Base-by-base conservation (phyloP, 176 grass and related monocot genomes). In the Triticum urartu region DNA sequence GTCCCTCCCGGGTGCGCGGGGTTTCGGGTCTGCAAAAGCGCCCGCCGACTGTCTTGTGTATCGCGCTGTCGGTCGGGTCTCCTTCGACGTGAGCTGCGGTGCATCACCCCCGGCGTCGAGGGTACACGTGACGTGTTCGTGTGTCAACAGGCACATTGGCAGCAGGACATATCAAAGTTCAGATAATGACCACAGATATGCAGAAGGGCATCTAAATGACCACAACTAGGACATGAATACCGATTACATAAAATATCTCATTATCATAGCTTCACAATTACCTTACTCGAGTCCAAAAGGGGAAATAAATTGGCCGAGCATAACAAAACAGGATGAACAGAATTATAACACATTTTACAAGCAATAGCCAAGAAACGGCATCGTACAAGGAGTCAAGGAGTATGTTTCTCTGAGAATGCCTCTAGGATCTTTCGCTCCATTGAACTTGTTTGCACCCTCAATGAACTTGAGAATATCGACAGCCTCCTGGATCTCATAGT, bases 391-490 rank as follows among this genome's bases (percentile, higher is more conserved):
- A 74, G 38, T 72, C 24, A 14, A 15, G 17, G n/a, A 74, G 48
- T 66, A 68, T 15, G 73, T 30, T 78, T 88, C 91, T 68, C 70
- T 83, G 13, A 93, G 32, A 74, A 85, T 61, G 77, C 26, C 39
- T 24, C 76, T 74, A 59, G 47, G 84, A n/a, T 25, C 54, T 68
- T 71, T 52, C 20, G 13, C 36, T 73, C 28, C 84, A n/a, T 82
- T 87, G 36, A 56, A 77, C 66, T 64, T 78, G 43, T 68, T 66
- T 35, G 87, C 15, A 18, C 83, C 62, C 22, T 68, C 24, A 52
- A 87, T 5, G 84, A 50, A 75, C 74, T 89, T 93, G 28, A 90
- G 17, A 73, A 93, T 85, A 73, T 73, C 62, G 40, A 52, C 47
- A 72, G 88, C 81, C 79, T 92, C 84, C 47, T 87, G 52, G 3